Conservation (phyloP, 1,139 yeast genomes). For the Blastobotrys raffinosifermentans region DNA sequence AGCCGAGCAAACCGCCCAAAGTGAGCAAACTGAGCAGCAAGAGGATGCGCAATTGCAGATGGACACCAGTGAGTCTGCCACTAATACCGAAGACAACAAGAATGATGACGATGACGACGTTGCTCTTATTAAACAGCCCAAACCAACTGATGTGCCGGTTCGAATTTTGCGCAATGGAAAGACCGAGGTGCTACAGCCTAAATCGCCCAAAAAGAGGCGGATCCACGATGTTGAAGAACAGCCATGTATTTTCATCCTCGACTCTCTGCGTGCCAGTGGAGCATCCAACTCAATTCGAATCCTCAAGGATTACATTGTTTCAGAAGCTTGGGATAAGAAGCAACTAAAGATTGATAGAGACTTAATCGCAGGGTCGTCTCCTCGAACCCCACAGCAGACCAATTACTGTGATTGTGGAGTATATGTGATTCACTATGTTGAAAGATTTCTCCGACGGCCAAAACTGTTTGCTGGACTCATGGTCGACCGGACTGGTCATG, state of each 20-base stretch:
- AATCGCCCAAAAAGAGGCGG: background rate
- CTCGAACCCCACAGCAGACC: conserved; percentile 74
- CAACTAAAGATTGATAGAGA: conserved; percentile 42
- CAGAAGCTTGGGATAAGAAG: conserved; percentile 64
- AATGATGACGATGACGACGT: background rate
- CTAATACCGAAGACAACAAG: background rate
- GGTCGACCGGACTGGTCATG: conserved; percentile 26
- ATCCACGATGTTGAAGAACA: conserved; percentile 11
- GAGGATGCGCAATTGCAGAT: too few species aligned
- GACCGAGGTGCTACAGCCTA: conserved; percentile 3
- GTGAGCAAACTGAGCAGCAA: too few species aligned
- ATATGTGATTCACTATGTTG: conserved; percentile 76
- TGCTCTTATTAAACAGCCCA: background rate
- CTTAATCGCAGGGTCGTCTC: conserved; percentile 40
- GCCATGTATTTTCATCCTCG: conserved; percentile 64
- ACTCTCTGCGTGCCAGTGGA: conserved; percentile 50
- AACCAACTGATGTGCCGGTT: conserved; percentile 2
- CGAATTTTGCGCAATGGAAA: conserved; percentile 5
- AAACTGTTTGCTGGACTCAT: conserved; percentile 47
- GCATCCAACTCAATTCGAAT: conserved; percentile 42
- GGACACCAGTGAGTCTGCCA: background rate
- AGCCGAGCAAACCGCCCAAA: too few species aligned
- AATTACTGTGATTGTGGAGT: conserved; percentile 95
- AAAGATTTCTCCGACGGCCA: conserved; percentile 54
- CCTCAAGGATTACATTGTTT: conserved; percentile 61